Conservation (phyloP, 805 yeast species). For the Wickerhamiella qilinensis region DNA sequence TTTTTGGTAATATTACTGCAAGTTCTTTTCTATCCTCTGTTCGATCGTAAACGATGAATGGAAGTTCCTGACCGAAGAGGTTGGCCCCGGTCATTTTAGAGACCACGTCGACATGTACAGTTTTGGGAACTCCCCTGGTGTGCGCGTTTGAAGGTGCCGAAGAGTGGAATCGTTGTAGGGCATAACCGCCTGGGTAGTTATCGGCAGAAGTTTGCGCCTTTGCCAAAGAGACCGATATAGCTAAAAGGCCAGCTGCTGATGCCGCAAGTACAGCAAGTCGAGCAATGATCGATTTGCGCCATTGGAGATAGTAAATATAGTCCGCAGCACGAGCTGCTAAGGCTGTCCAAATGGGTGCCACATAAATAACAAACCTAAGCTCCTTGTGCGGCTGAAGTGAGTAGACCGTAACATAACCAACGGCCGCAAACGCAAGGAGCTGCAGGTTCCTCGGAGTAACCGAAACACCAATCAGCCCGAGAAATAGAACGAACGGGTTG, state of each 20-base stretch:
- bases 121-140: conserved; percentile 13
- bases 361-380: conserved; percentile 76
- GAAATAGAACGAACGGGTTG: conserved; percentile 27
- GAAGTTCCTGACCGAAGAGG: conserved; percentile 44
- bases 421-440: conserved; percentile 33
- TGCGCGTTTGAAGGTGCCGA: conserved; percentile 10
- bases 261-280: conserved; percentile 15
- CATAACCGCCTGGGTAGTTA: conserved; percentile 86
- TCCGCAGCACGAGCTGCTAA: conserved; percentile 32
- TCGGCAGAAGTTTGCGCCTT: conserved; percentile 48
- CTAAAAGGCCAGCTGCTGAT: conserved; percentile 21
- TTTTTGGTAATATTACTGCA: conserved; percentile 28
- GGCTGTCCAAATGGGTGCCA: conserved; percentile 50
- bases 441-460: conserved; percentile 20
- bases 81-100: conserved; percentile 83
- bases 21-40: conserved; percentile 39
- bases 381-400: conserved; percentile 86
- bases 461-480: conserved; percentile 23
- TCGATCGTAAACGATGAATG: conserved; percentile 46
- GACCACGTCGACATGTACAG: conserved; percentile 61
- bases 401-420: conserved; percentile 42
- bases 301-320: conserved; percentile 4
- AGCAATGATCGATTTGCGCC: conserved; percentile 5
- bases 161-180: conserved; percentile 39
- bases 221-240: conserved; percentile 29